phyloP scores from a whole-genome alignment of 1,139 yeast genomes.

The Taphrina confusa region DNA sequence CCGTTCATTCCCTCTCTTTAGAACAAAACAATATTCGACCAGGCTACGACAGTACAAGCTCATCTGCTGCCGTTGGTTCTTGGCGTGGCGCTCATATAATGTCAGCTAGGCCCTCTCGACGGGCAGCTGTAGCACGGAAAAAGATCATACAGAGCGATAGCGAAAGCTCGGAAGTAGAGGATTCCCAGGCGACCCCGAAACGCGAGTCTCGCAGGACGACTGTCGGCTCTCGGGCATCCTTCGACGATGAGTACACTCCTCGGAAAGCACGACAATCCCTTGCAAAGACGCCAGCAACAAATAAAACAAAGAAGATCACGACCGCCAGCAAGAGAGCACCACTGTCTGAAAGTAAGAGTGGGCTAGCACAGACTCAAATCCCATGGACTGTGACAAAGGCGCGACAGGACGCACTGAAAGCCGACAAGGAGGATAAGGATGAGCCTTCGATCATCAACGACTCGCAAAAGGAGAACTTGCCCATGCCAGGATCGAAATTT shows the following conservation, averaged over 20 bases:
- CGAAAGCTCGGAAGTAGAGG: constrained; percentile 15
- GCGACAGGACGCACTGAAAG: background rate
- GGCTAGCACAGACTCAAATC: constrained; percentile 1
- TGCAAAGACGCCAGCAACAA: constrained; percentile 1
- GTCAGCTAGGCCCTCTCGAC: constrained; percentile 9
- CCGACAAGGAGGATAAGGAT: background rate
- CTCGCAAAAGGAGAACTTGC: constrained; percentile 9
- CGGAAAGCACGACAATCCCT: constrained; percentile 5
- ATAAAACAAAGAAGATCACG: background rate
- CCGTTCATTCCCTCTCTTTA: no score
- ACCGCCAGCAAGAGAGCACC: background rate
- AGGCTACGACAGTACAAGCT: no score
- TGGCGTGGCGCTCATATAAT: background rate
- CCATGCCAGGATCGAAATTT: background rate
- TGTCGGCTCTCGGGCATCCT: constrained; percentile 21
- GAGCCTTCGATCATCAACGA: background rate
- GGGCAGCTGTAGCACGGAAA: constrained; percentile 8
- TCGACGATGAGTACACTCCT: constrained; percentile 23
- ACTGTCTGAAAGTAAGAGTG: background rate
- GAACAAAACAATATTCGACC: no score
- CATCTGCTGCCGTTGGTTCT: no score
- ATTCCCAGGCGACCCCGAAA: background rate
- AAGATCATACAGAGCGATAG: constrained; percentile 14
- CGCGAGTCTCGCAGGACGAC: background rate
- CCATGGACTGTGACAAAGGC: background rate